Evolutionary conservation across 139 green algal species (phyloP).

Genomic region (Chlamydomonas incerta): DNA sequence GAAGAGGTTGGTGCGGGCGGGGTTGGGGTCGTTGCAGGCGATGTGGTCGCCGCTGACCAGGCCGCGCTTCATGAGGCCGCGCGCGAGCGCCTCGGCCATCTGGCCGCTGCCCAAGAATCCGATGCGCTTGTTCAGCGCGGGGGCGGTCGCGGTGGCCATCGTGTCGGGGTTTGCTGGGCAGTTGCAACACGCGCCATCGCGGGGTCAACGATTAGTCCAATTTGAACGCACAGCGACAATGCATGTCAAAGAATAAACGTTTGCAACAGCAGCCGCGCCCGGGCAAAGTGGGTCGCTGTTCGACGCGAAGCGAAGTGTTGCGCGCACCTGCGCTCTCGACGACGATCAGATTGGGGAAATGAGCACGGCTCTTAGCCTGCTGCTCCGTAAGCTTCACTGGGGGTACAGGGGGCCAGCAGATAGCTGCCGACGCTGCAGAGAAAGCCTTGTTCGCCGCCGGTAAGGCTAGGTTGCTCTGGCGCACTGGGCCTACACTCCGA

Average conservation of each 20-base stretch:
- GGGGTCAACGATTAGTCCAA: too few species aligned
- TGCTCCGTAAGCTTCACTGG: conserved; percentile 5
- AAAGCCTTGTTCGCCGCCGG: too few species aligned
- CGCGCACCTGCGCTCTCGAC: not conserved
- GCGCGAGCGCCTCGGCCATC: conserved; percentile 94
- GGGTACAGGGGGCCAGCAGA: conserved; percentile 11
- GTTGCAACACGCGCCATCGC: too few species aligned
- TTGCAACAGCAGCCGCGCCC: too few species aligned
- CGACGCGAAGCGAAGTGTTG: too few species aligned
- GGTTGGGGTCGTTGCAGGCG: conserved; percentile 73
- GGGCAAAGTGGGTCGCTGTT: too few species aligned
- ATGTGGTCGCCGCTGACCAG: conserved; percentile 69
- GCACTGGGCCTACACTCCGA: too few species aligned
- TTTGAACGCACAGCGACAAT: too few species aligned
- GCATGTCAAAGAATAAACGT: too few species aligned
- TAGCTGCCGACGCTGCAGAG: not conserved
- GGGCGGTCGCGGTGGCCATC: conserved; percentile 1
- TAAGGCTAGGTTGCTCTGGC: too few species aligned
- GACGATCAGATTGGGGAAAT: not conserved
- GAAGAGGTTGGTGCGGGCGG: conserved; percentile 82
- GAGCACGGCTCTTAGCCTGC: not conserved
- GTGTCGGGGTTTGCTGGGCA: not conserved
- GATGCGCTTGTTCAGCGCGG: conserved; percentile 64
- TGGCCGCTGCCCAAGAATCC: conserved; percentile 79
- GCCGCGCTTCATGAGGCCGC: conserved; percentile 82